Base-by-base conservation (phyloP, 305 asterid genomes). In the Nicotiana rustica region DNA sequence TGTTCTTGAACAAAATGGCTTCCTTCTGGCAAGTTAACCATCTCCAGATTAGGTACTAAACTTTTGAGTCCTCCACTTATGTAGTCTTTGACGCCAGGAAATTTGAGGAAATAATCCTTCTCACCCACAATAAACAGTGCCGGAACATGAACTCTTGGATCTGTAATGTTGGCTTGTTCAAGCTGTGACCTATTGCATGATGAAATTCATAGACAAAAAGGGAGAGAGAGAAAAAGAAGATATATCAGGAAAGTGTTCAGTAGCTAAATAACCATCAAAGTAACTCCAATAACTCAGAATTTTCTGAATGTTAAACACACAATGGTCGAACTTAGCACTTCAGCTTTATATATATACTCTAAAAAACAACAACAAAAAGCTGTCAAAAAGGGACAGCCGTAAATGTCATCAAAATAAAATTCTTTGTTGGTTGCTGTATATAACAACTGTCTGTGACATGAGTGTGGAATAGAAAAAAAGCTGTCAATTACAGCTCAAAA, bases 1-100 rank as follows among this genome's bases (percentile, higher is more conserved):
- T 94, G 98, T 89, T 94, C 98, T 85, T 90, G 97, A 85, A 92
- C 92, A 76, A 94, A 94, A 89, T 94, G 97, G 65, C 84, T 67
- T 41, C 97, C 98, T 86, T 89, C 95, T 1, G 93, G 90, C 75
- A 93, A 33, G 70, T 78, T 91, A 31, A 84, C 82, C 5, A 92
- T 91, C 91, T 92, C 89, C 85, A 90, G 61, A 25, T 91, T 88
- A 5, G 97, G 93, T 21, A 89, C 92, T 36, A 88, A 87, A 29
- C 47, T 47, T 81, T 90, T 92, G 57, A 87, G 84, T 67, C 77
- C 80, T 15, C 89, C 97, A 13, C 67, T 87, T 25, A 87, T 73
- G 83, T 89, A 94, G 38, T 82, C 94, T 79, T 90, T 89, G 66
- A 92, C 79, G n/a, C 92, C 89, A 0, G 97, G 94, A 70, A 91